Conservation (phyloP, 768 basidiomycete genomes). For the Mycena kentingensis region DNA sequence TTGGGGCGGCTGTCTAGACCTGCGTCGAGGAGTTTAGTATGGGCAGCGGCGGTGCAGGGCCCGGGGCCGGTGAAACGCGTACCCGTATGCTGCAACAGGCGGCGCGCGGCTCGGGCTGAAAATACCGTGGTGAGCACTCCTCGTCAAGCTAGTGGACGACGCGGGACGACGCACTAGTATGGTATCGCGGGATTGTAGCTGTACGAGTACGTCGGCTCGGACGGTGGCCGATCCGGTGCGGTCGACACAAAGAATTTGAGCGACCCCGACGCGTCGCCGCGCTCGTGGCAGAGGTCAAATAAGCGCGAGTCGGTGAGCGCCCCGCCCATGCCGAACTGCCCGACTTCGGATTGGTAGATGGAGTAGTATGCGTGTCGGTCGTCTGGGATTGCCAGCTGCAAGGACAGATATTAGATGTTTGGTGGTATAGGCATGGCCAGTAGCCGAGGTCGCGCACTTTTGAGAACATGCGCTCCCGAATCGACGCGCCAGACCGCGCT, state of each 20-base stretch:
- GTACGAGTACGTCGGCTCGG: constrained; percentile 14
- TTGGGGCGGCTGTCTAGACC: no score
- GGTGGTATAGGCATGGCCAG: neutral
- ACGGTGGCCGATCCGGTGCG: constrained; percentile 43
- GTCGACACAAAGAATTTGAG: constrained; percentile 56
- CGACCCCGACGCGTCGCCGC: constrained; percentile 48
- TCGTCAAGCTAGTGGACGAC: no score
- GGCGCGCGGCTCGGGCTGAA: neutral
- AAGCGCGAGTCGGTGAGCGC: constrained; percentile 43
- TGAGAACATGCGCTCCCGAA: constrained; percentile 47
- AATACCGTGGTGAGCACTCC: neutral
- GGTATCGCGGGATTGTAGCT: neutral
- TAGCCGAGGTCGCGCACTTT: constrained; percentile 35
- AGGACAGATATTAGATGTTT: neutral
- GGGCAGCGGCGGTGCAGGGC: neutral
- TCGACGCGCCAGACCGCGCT: constrained; percentile 44
- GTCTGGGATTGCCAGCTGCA: constrained; percentile 47
- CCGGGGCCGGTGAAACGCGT: neutral
- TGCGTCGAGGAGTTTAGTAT: no score
- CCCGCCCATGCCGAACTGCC: constrained; percentile 43
- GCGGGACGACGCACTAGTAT: neutral
- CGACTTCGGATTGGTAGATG: constrained; percentile 52
- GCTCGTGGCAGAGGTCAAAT: constrained; percentile 44
- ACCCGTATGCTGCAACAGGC: neutral
- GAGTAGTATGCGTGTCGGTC: constrained; percentile 40